Conservation (phyloP, 2,329 filamentous ascomycete species). For the Fusarium humuli region DNA sequence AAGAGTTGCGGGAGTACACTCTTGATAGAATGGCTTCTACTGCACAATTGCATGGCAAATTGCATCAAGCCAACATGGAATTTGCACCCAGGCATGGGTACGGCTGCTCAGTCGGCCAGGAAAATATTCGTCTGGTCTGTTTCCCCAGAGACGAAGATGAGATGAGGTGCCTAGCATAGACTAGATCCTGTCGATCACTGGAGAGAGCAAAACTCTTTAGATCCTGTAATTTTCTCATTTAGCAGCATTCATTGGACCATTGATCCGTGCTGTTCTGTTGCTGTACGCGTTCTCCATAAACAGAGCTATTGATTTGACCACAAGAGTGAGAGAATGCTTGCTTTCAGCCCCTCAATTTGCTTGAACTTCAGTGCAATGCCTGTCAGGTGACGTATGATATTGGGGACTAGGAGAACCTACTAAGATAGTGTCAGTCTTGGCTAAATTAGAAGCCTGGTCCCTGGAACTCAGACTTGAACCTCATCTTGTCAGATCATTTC, state of each 20-base stretch:
- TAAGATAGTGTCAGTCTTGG: constrained; percentile 22
- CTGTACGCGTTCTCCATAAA: constrained; percentile 21
- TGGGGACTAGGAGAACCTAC: constrained; percentile 14
- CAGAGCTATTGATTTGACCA: constrained; percentile 26
- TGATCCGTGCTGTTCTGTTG: constrained; percentile 18
- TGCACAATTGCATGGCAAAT: constrained; percentile 7
- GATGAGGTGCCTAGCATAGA: constrained; percentile 32
- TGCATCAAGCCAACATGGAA: constrained; percentile 6
- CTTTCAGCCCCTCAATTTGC: constrained; percentile 25
- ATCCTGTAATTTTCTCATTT: constrained; percentile 18
- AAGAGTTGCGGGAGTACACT: constrained; percentile 8
- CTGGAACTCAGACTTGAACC: constrained; percentile 21
- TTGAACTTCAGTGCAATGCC: constrained; percentile 22
- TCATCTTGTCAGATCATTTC: constrained; percentile 46
- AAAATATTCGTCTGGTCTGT: constrained; percentile 37
- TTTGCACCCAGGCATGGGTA: constrained; percentile 2
- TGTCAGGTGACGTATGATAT: constrained; percentile 40
- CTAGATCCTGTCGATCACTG: constrained; percentile 27
- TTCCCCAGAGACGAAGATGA: constrained; percentile 8
- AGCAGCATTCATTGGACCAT: constrained; percentile 17
- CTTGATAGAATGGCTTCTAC: neutral
- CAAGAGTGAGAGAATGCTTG: constrained; percentile 17
- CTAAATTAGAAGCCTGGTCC: constrained; percentile 29
- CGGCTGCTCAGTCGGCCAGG: constrained; percentile 12
- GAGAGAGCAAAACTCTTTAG: constrained; percentile 29